phyloP scores from a whole-genome alignment of 164 flowering plant genomes.

The Euptelea pleiosperma region DNA sequence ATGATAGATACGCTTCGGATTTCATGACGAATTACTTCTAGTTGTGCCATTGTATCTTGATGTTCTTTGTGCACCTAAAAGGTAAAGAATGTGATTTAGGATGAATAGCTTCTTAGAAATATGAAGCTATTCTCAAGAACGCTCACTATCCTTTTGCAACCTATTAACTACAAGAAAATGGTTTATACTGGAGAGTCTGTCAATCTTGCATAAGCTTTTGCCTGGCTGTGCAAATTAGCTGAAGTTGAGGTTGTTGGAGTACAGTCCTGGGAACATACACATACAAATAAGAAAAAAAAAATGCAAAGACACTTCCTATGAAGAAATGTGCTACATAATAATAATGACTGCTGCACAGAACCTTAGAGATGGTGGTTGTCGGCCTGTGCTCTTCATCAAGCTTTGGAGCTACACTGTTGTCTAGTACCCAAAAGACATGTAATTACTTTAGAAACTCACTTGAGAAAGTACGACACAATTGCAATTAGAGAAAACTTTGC shows the following conservation, averaged over 20 bases:
- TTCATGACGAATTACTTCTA: slow-evolving; percentile 89
- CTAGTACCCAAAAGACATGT: slow-evolving; percentile 12
- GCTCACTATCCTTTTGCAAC: too few relatives aligned
- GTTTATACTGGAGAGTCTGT: slow-evolving; percentile 61
- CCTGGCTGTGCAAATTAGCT: slow-evolving; percentile 57
- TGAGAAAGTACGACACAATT: not conserved
- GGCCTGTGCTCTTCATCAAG: slow-evolving; percentile 21
- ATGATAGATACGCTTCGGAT: slow-evolving; percentile 64
- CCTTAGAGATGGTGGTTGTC: slow-evolving; percentile 24
- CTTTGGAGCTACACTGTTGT: slow-evolving; percentile 16
- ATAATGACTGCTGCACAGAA: not conserved
- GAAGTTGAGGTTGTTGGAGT: slow-evolving; percentile 25
- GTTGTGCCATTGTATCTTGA: slow-evolving; percentile 78
- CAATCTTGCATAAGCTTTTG: slow-evolving; percentile 60
- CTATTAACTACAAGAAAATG: too few relatives aligned
- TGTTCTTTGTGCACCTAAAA: slow-evolving; percentile 88
- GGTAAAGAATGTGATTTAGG: slow-evolving; percentile 6
- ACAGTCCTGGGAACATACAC: slow-evolving; percentile 35
- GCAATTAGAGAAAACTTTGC: not conserved
- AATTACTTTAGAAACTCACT: not conserved
- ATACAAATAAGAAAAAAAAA: not conserved
- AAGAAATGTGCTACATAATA: not conserved
- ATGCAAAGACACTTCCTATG: not conserved
- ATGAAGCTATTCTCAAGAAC: too few relatives aligned
- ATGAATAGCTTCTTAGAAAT: too few relatives aligned